Percentiles rank a stretch among this genome's conserved stretches.
phyloP scores from a whole-genome alignment of 805 yeast species.

The Pichia phayaonensis region DNA sequence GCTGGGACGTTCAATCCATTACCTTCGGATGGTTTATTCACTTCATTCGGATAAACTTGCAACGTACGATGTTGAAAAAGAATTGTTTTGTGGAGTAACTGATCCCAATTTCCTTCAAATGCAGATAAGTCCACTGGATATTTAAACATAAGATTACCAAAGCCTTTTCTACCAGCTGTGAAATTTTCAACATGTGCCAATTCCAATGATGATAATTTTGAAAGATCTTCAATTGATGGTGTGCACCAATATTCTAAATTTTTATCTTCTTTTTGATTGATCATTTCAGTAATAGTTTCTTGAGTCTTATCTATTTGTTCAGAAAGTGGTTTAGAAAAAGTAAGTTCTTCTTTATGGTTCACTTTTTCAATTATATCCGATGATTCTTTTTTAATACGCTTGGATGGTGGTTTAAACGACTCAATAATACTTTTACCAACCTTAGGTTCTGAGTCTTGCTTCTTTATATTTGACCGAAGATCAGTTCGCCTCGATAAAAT shows the following conservation, averaged over 20 bases:
- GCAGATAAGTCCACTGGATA: slow-evolving; percentile 62
- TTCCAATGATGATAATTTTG: slow-evolving; percentile 36
- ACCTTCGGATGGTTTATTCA: slow-evolving; percentile 52
- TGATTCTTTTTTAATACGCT: background rate
- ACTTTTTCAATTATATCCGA: background rate
- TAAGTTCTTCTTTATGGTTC: background rate
- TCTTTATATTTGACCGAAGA: background rate
- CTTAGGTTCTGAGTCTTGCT: background rate
- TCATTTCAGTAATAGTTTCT: background rate
- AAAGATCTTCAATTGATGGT: slow-evolving; percentile 49
- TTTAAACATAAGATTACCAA: slow-evolving; percentile 60
- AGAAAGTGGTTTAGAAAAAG: slow-evolving; percentile 2
- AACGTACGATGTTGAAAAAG: slow-evolving; percentile 44
- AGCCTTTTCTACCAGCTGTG: slow-evolving; percentile 58
- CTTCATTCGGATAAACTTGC: slow-evolving; percentile 54
- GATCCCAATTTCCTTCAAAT: slow-evolving; percentile 35
- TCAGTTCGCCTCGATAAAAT: slow-evolving; percentile 12
- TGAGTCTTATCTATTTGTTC: background rate
- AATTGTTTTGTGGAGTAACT: slow-evolving; percentile 35
- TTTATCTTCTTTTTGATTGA: background rate
- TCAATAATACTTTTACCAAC: background rate
- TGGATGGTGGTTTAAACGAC: slow-evolving; percentile 2
- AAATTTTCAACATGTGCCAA: slow-evolving; percentile 53
- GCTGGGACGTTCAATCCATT: slow-evolving; percentile 73
- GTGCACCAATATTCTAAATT: slow-evolving; percentile 59